phyloP scores from a whole-genome alignment of 257 asterid genomes.

The Salvia miltiorrhiza region DNA sequence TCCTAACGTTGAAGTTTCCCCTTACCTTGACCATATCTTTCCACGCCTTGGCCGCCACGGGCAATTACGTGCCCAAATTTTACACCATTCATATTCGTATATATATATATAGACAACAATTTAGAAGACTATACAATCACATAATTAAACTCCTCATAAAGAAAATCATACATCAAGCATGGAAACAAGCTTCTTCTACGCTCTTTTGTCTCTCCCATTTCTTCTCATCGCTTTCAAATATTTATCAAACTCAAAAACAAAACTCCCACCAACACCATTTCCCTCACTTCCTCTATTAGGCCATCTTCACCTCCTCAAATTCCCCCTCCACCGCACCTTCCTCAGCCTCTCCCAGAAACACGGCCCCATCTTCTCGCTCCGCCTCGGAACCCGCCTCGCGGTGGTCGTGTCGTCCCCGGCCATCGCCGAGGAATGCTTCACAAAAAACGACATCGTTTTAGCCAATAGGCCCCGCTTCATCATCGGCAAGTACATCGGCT shows the following conservation, averaged over 20 bases:
- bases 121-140: no score
- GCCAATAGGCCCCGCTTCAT: conserved; percentile 48
- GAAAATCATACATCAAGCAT: no score
- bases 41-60: no score
- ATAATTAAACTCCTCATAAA: no score
- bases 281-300: conserved; percentile 45
- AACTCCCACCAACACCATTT: background rate
- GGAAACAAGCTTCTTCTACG: conserved; percentile 28
- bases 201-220: conserved; percentile 20
- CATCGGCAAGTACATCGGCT: conserved; percentile 46
- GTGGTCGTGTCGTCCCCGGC: conserved; percentile 47
- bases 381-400: conserved; percentile 41
- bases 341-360: conserved; percentile 31
- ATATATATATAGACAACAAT: no score
- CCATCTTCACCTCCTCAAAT: conserved; percentile 55
- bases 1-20: no score
- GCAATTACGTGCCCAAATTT: no score
- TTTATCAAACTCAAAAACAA: background rate
- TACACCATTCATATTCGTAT: no score
- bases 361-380: conserved; percentile 60
- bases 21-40: no score
- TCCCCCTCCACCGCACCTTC: conserved; percentile 40
- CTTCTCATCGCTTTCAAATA: conserved; percentile 5
- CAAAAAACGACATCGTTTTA: conserved; percentile 44
- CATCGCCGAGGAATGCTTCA: conserved; percentile 58